phyloP scores from a whole-genome alignment of 495 filamentous ascomycete genomes.

The Astrothelium macrocarpum region DNA sequence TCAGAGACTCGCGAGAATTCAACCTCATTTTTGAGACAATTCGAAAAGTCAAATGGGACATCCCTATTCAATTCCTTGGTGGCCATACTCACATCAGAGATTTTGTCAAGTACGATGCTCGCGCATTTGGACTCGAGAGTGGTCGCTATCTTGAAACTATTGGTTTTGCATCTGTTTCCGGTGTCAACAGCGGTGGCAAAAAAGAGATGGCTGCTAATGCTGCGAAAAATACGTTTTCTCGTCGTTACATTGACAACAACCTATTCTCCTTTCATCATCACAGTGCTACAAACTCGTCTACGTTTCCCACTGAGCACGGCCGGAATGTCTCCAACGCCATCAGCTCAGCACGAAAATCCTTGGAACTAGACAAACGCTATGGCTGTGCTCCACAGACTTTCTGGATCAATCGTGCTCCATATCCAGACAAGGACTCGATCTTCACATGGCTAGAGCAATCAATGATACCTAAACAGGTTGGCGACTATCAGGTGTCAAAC shows the following conservation, averaged over 20 bases:
- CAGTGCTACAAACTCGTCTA: constrained; percentile 53
- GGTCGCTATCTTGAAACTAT: constrained; percentile 99
- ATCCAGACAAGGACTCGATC: constrained; percentile 59
- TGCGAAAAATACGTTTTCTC: constrained; percentile 49
- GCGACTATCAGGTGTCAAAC: constrained; percentile 20
- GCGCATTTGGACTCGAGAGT: constrained; percentile 72
- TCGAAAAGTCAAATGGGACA: constrained; percentile 62
- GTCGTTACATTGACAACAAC: constrained; percentile 94
- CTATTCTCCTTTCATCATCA: constrained; percentile 77
- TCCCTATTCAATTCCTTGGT: constrained; percentile 86
- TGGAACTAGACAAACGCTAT: constrained; percentile 62
- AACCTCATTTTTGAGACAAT: constrained; percentile 69
- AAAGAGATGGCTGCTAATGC: constrained; percentile 28
- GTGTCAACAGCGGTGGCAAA: constrained; percentile 41
- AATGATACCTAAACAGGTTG: constrained; percentile 56
- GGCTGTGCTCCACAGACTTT: constrained; percentile 77
- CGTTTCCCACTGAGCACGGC: constrained; percentile 73
- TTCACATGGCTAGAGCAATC: constrained; percentile 69
- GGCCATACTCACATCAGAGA: constrained; percentile 89
- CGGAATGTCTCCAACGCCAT: constrained; percentile 66
- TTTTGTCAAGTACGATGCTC: constrained; percentile 68
- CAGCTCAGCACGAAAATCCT: constrained; percentile 51
- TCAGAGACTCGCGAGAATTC: constrained; percentile 64
- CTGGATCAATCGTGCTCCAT: constrained; percentile 69
- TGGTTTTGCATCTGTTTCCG: constrained; percentile 83